Evolutionary conservation across 768 basidiomycete genomes (phyloP).

Genomic region (Cubamyces lactineus): DNA sequence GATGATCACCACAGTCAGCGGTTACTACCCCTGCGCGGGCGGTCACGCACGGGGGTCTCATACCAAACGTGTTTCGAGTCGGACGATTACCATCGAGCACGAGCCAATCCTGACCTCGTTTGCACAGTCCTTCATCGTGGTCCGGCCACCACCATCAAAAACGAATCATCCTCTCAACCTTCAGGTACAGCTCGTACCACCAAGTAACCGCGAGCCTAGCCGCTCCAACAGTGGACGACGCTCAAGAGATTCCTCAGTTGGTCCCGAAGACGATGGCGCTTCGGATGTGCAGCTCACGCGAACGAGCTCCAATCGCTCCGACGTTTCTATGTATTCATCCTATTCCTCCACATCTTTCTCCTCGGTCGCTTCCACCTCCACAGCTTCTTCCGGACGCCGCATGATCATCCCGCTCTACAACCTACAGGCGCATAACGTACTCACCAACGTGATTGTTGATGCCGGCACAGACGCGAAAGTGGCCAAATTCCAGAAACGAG

Average conservation of each 20-base stretch:
- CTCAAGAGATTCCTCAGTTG: conserved; percentile 46
- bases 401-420: conserved; percentile 88
- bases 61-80: too few species aligned
- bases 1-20: neutral
- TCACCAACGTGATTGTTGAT: conserved; percentile 85
- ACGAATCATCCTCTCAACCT: conserved; percentile 88
- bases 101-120: neutral
- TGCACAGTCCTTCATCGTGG: conserved; percentile 84
- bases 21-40: neutral
- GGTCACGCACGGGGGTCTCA: neutral
- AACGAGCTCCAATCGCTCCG: conserved; percentile 56
- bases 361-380: conserved; percentile 43
- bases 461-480: conserved; percentile 89
- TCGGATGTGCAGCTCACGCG: conserved; percentile 39
- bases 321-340: conserved; percentile 45
- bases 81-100: neutral
- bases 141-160: conserved; percentile 85
- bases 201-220: conserved; percentile 48
- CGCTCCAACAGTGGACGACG: conserved; percentile 42
- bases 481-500: conserved; percentile 61
- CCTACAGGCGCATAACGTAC: conserved; percentile 83
- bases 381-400: conserved; percentile 55
- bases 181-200: conserved; percentile 90
- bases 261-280: conserved; percentile 32
- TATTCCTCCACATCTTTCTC: conserved; percentile 52